Conservation (phyloP, 176 grass and related monocot species). For the Coix lacrymajobi region DNA sequence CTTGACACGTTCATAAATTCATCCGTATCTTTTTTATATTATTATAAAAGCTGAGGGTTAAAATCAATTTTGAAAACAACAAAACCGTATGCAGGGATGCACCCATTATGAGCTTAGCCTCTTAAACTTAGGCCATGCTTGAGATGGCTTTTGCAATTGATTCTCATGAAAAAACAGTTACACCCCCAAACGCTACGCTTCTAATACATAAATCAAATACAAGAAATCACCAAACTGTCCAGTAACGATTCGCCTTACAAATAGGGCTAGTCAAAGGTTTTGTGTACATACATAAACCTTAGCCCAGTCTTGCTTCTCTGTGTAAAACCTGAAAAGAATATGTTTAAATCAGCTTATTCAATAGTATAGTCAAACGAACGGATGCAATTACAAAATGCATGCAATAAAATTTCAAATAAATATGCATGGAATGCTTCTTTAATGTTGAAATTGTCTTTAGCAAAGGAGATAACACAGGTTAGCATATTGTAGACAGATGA, state of each 20-base stretch:
- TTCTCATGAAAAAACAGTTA: too few relatives aligned
- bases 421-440: neutral
- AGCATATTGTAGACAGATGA: neutral
- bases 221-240: neutral
- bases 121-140: too few relatives aligned
- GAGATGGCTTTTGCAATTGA: too few relatives aligned
- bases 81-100: too few relatives aligned
- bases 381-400: neutral
- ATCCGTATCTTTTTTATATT: too few relatives aligned
- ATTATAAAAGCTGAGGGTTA: too few relatives aligned
- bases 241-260: constrained; percentile 7
- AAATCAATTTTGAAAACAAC: too few relatives aligned
- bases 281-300: constrained; percentile 24
- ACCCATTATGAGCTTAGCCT: too few relatives aligned
- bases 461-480: neutral
- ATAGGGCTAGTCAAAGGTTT: neutral
- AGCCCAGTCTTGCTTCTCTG: constrained; percentile 67
- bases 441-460: neutral
- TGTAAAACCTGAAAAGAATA: constrained; percentile 55
- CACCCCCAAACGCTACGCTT: neutral
- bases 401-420: neutral
- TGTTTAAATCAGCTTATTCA: neutral
- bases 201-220: constrained; percentile 28
- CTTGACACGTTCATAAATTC: too few relatives aligned
- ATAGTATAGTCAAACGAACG: neutral